Percentiles rank a stretch among this genome's conserved stretches.
phyloP scores from a whole-genome alignment of 2,329 filamentous ascomycete genomes.

The Xenosphaeropsis pyriputrescens region DNA sequence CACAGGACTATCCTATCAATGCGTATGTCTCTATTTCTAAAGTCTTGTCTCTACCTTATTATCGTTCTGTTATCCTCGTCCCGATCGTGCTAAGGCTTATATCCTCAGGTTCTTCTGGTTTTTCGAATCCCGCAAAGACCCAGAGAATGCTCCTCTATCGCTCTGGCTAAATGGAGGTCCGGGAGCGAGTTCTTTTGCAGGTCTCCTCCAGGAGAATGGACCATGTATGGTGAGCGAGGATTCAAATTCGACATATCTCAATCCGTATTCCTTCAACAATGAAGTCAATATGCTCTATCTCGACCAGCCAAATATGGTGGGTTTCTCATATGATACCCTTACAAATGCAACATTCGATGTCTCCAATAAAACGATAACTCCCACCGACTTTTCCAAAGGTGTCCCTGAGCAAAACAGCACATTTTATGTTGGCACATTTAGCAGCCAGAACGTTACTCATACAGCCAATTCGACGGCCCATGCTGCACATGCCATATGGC shows the following conservation, averaged over 20 bases:
- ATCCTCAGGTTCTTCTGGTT: constrained; percentile 23
- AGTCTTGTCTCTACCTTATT: not conserved
- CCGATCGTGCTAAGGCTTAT: constrained; percentile 8
- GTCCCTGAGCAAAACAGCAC: constrained; percentile 32
- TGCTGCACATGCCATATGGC: constrained; percentile 34
- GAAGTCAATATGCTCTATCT: constrained; percentile 32
- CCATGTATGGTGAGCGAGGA: constrained; percentile 21
- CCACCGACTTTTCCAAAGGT: constrained; percentile 16
- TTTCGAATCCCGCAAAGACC: constrained; percentile 24
- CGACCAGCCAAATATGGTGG: constrained; percentile 48
- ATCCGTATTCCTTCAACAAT: constrained; percentile 47
- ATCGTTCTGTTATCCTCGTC: too few species aligned
- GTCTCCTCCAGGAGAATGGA: constrained; percentile 42
- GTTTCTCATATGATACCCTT: constrained; percentile 45
- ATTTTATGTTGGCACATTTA: constrained; percentile 36
- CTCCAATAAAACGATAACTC: not conserved
- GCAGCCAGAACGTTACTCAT: constrained; percentile 23
- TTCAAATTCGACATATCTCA: constrained; percentile 26
- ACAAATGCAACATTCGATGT: constrained; percentile 37
- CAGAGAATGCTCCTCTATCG: constrained; percentile 30
- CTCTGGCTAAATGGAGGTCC: constrained; percentile 53
- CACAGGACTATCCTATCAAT: constrained; percentile 5
- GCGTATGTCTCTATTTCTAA: constrained; percentile 1
- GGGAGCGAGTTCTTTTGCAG: constrained; percentile 43
- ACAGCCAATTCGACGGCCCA: constrained; percentile 28